Percentiles rank a stretch among this genome's conserved stretches.
Conservation (phyloP, 495 filamentous ascomycete species). For the Lichina pygmaea region DNA sequence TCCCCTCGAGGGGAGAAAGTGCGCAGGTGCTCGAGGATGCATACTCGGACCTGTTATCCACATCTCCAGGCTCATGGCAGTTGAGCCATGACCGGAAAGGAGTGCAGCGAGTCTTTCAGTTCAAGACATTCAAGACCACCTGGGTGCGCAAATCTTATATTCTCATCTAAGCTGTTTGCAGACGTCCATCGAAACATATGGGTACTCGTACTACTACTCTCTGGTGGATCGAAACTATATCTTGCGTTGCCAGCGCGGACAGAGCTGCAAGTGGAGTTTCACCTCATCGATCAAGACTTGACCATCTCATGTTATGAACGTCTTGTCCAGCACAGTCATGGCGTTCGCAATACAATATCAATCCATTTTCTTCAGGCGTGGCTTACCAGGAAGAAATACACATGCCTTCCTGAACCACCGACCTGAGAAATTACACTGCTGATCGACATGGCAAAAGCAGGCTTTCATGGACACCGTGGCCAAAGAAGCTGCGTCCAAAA, state of each 20-base stretch:
- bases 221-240: background rate
- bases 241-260: too few species aligned
- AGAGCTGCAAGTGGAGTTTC: too few species aligned
- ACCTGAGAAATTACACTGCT: background rate
- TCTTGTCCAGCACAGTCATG: too few species aligned
- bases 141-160: conserved; percentile 20
- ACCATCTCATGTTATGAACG: too few species aligned
- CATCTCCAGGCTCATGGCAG: conserved; percentile 12
- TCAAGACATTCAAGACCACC: conserved; percentile 32
- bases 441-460: conserved; percentile 8
- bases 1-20: too few species aligned
- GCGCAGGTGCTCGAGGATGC: too few species aligned
- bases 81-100: conserved; percentile 22
- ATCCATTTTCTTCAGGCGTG: background rate
- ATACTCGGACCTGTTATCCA: too few species aligned
- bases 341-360: too few species aligned
- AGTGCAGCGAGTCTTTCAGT: conserved; percentile 28
- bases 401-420: background rate
- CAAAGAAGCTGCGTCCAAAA: conserved; percentile 23
- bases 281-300: too few species aligned
- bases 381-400: background rate
- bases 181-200: too few species aligned
- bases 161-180: background rate
- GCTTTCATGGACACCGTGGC: conserved; percentile 33
- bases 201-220: background rate